These are phyloP conservation scores for Boletus rubropictus DNA, from an alignment of 768 basidiomycete species.

Conservation along the genomic window DNA sequence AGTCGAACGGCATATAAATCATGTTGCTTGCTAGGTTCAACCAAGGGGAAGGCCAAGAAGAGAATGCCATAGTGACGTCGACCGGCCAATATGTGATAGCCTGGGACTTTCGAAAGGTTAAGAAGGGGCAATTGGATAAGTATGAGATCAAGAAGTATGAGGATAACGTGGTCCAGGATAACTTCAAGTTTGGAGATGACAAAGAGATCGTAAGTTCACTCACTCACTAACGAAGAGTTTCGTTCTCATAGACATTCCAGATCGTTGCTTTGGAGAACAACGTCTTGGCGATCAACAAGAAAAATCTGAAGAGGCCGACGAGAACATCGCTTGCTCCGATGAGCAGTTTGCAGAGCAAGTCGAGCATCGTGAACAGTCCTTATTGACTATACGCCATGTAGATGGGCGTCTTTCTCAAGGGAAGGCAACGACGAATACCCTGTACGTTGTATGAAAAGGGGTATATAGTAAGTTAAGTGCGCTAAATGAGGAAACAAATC, in stretches of 20 bases:
- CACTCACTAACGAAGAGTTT: not conserved
- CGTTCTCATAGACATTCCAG: constrained; percentile 36
- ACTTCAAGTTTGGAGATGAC: constrained; percentile 96
- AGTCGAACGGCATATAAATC: not conserved
- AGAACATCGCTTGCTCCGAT: constrained; percentile 60
- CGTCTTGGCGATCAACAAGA: constrained; percentile 92
- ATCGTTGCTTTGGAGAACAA: constrained; percentile 94
- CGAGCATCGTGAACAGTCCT: constrained; percentile 64
- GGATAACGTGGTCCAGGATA: constrained; percentile 92
- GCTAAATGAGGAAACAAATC: constrained; percentile 22
- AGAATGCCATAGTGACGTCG: constrained; percentile 94
- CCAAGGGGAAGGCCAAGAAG: constrained; percentile 77
- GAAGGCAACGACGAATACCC: constrained; percentile 15
- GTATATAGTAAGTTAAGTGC: constrained; percentile 7
- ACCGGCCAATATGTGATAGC: constrained; percentile 89
- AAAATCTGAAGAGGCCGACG: constrained; percentile 77
- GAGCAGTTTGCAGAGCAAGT: constrained; percentile 41
- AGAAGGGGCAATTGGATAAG: constrained; percentile 83
- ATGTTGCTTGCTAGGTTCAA: constrained; percentile 67
- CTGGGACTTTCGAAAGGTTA: constrained; percentile 96
- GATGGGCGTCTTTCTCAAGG: not conserved
- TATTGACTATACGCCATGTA: constrained; percentile 33
- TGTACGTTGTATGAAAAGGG: not conserved
- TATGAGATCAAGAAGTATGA: constrained; percentile 98
- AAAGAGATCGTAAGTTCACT: constrained; percentile 77